Evolutionary conservation across 1,139 yeast species (phyloP), one percentile per base, ranked within the genome.

Genomic region (Blastobotrys serpentis): DNA sequence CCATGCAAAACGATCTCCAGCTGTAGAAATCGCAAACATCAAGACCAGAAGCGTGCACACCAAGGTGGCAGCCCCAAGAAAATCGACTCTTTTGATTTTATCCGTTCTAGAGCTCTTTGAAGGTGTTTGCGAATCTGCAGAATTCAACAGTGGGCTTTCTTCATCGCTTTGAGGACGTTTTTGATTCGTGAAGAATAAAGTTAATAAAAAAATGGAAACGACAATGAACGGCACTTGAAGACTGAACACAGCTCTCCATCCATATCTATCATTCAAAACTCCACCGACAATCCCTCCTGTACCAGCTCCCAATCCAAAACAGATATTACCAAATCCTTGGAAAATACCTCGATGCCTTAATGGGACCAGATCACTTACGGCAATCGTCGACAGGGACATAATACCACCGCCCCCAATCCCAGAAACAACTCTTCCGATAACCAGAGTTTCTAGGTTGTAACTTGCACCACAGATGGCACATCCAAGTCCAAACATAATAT

Each of bases 201-300:
- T 36, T 1, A 74, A 71, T 37, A 70, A 62, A 1, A 71, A 17
- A 0, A 77, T 75, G 13, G 85, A 82, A 3, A 67, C 14, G 2
- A 78, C 42, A 2, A 87, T 81, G 30, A 86, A 66, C 0, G 97
- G 96, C 1, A 79, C 77, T 61, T 82, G 87, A 43, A 74, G 60
- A 54, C 72, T 67, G 58, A 82, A 82, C 1, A 83, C 84, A 61
- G 75, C 76, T 61, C 88, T 76, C 97, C 97, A 89, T 29, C 95
- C 95, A 55, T 81, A 74, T n/a, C 67, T 61, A 50, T 82, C 86
- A 18, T 90, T 78, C 26, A 87, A 69, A 34, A 82, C 60, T 8
- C 95, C 95, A 34, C 96, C 87, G 43, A 80, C 62, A 1, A 80
- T 66, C 4, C 89, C 89, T 34, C 92, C 90, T 13, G 78, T 69